These are phyloP conservation scores for Rhodosporidiobolus odoratus DNA, from an alignment of 768 basidiomycete species.

Conservation along the genomic window DNA sequence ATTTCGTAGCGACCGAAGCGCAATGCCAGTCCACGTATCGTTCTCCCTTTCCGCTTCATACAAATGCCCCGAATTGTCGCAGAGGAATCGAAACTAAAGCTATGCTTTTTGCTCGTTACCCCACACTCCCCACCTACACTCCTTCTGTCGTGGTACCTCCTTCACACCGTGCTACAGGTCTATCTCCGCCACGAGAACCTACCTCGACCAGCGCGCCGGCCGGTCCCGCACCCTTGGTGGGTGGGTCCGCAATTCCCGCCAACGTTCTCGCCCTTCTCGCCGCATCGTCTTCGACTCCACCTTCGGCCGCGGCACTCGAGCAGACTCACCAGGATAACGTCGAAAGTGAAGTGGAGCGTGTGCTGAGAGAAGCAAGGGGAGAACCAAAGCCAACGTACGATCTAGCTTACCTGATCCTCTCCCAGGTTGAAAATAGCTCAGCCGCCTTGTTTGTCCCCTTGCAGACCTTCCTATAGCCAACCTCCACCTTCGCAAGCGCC, in stretches of 20 bases:
- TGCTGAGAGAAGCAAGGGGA: slow-evolving; percentile 18
- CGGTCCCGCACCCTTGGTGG: not conserved
- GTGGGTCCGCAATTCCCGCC: slow-evolving; percentile 17
- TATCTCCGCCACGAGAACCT: not conserved
- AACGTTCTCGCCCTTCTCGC: slow-evolving; percentile 32
- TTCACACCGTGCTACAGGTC: not conserved
- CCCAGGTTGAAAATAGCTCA: no score
- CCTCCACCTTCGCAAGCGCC: no score
- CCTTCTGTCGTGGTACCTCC: not conserved
- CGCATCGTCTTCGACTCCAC: not conserved
- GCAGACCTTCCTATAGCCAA: no score
- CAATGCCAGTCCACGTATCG: slow-evolving; percentile 8
- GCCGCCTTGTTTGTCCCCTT: no score
- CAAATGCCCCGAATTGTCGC: not conserved
- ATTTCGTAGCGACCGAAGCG: slow-evolving; percentile 3
- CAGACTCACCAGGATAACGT: slow-evolving; percentile 6
- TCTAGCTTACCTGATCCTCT: not conserved
- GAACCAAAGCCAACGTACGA: not conserved
- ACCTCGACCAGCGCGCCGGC: not conserved
- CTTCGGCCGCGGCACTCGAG: slow-evolving; percentile 10
- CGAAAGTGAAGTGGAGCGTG: slow-evolving; percentile 15
- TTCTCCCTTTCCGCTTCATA: not conserved
- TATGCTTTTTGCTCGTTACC: not conserved
- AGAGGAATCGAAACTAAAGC: not conserved
- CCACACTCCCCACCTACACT: not conserved